Evolutionary conservation across 148 eudicot species (phyloP), one percentile per base, ranked within the genome.

Genomic region (Dysphania ambrosioides): DNA sequence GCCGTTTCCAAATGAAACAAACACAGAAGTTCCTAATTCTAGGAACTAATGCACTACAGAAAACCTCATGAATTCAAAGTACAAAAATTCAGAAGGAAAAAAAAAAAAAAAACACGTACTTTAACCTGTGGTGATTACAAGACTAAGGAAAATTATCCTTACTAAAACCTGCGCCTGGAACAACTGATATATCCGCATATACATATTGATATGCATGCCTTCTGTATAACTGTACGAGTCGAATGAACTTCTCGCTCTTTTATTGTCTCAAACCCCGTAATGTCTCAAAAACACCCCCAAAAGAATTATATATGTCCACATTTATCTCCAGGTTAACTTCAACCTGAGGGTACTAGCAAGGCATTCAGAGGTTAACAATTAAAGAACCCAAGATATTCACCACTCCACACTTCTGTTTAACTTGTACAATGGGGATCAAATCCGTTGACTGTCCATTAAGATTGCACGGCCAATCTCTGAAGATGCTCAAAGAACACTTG

Each of bases 401-500:
- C 19, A 40, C 70, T 66, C 30, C 55, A 36, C 42, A 34, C 41
- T 16, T 36, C 8, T 9, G 64, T 26, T 65, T 32, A 63, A 55
- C 82, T 74, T 66, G 66, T 69, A 74, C 75, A 79, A 51, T 9
- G 66, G 42, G 68, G 66, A 32, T 16, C 32, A 30, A 56, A 68
- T 56, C 72, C 19, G 40, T 64, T 51, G n/a, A n/a, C n/a, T n/a
- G 1, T 29, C 13, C 70, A 81, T 88, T 83, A 88, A 81, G 96
- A 92, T 83, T 91, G 97, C 74, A 94, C 98, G 1, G 97, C 98
- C 77, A 94, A 82, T 87, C 85, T 89, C 89, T 91, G 98, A 40
- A 94, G 97, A 85, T 94, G 98, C 82, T 94, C 93, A 15, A 86
- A 85, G 86, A 91, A 94, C 32, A 94, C 96, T 83, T 94, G 97